These are phyloP conservation scores for Talaromyces sp. DNA, from an alignment of 2,329 filamentous ascomycete species.

Conservation along the genomic window DNA sequence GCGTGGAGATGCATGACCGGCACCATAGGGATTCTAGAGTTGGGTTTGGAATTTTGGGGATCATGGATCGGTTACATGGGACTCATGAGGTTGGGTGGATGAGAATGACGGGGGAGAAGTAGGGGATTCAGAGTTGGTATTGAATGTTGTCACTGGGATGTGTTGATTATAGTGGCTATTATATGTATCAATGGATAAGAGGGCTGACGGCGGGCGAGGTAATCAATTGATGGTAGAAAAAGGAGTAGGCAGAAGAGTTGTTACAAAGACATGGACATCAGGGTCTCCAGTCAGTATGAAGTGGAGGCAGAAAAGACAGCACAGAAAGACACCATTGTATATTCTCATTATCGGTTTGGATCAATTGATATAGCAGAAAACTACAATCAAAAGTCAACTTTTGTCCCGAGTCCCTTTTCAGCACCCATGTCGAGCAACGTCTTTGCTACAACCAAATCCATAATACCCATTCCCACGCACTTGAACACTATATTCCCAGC, in stretches of 20 bases:
- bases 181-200: neutral
- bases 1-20: neutral
- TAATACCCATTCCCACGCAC: slow-evolving; percentile 49
- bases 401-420: slow-evolving; percentile 14
- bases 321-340: no score
- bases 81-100: neutral
- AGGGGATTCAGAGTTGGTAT: neutral
- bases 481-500: slow-evolving; percentile 45
- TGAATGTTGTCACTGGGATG: no score
- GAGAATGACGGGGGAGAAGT: neutral
- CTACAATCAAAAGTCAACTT: neutral
- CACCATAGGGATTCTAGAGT: neutral
- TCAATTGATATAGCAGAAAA: neutral
- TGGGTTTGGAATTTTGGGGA: neutral
- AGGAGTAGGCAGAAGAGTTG: neutral
- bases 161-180: neutral
- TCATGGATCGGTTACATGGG: neutral
- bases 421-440: slow-evolving; percentile 35
- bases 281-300: neutral
- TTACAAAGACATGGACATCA: no score
- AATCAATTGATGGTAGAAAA: no score
- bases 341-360: no score
- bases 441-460: slow-evolving; percentile 46
- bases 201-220: neutral
- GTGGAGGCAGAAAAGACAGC: no score